Conservation (phyloP, 1,139 yeast species). For the Hansenula sp. region DNA sequence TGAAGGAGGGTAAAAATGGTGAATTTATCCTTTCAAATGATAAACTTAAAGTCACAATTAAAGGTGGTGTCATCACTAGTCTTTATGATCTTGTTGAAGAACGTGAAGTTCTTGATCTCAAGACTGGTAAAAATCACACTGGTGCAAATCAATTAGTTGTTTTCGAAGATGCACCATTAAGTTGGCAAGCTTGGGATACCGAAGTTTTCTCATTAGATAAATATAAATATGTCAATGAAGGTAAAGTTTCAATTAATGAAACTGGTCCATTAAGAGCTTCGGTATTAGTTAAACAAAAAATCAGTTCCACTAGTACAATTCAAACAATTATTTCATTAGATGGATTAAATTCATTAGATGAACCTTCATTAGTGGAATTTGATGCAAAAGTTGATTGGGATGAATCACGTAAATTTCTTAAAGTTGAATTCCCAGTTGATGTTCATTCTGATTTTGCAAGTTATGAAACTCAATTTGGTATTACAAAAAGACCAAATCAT, state of each 20-base stretch:
- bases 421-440: slow-evolving; percentile 92
- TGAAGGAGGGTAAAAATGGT: slow-evolving; percentile 35
- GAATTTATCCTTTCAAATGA: slow-evolving; percentile 54
- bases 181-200: slow-evolving; percentile 97
- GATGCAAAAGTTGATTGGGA: slow-evolving; percentile 79
- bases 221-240: slow-evolving; percentile 45
- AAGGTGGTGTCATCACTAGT: slow-evolving; percentile 62
- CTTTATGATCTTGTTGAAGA: slow-evolving; percentile 55
- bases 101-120: slow-evolving; percentile 64
- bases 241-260: slow-evolving; percentile 46
- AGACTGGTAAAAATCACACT: slow-evolving; percentile 39
- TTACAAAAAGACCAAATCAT: slow-evolving; percentile 89
- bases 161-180: slow-evolving; percentile 85
- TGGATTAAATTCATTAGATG: slow-evolving; percentile 36
- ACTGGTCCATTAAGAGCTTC: slow-evolving; percentile 59
- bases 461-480: slow-evolving; percentile 91
- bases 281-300: slow-evolving; percentile 52
- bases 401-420: slow-evolving; percentile 81
- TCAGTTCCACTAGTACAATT: slow-evolving; percentile 54
- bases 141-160: slow-evolving; percentile 80
- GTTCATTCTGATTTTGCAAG: slow-evolving; percentile 70
- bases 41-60: slow-evolving; percentile 52
- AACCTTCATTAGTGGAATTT: slow-evolving; percentile 42
- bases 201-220: slow-evolving; percentile 80
- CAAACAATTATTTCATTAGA: slow-evolving; percentile 69